Evolutionary conservation across 345 rosid genomes (phyloP), one percentile per base, ranked within the genome.

Genomic region (Cochlearia excelsa): DNA sequence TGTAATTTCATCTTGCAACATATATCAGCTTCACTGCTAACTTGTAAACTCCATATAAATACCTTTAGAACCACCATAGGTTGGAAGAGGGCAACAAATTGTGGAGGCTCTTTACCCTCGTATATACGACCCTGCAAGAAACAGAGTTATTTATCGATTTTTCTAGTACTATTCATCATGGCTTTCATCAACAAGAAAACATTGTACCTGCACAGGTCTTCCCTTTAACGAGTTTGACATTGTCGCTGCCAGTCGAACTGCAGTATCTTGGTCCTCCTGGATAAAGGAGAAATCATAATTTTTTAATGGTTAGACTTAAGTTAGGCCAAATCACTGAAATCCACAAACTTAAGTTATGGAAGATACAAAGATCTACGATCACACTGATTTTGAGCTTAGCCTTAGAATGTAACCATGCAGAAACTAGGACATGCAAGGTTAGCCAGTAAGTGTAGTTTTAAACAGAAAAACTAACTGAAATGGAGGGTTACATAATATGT

Each of bases 51-150:
- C 23, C 23, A 16, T 16, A 30, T 37, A 28, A 38, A 35, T 84
- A 94, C 99, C 97, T 90, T 90, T 55, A 94, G 92, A 61, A 87
- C 82, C 50, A 85, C 80, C 95, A 90, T 80, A 56, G 87, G 96
- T 66, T 85, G 95, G 68, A 90, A 90, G 52, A 94, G 88, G 11
- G 99, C 93, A 66, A 90, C 43, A 59, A 94, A 90, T 35, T 94
- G 99, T 10, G 96, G 93, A 51, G 97, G 96, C 78, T 94, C 99
- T 76, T 84, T 94, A 57, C 85, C 96, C 82, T 94, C 88, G 65
- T 72, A 87, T 67, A 94, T 78, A 51, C 83, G 84, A 58, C 86
- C 95, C 99, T 94, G 80, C 49, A 70, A 67, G 68, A 69, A 68
- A 63, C 63, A 35, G 34, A 37, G 54, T 70, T 57, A 57, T 26